Base-by-base conservation (phyloP, 768 basidiomycete species). In the Amylocystis lapponica region DNA sequence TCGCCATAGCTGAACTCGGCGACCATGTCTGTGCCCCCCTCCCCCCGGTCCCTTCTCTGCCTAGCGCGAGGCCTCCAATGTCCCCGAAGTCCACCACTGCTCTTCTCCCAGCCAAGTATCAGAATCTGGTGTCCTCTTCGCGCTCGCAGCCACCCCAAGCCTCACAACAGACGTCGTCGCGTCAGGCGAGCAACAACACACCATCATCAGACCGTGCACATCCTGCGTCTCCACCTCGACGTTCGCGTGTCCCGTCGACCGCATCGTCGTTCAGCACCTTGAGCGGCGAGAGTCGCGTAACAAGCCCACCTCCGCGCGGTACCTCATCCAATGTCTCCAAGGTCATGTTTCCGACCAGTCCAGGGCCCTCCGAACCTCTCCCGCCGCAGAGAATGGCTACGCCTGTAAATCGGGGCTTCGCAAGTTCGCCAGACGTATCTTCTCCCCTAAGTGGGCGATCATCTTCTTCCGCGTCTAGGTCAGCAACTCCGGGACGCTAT, bases 1-100 rank as follows among this genome's bases (percentile, higher is more conserved):
- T 96, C 29, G 79, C 85, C 25, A 70, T 95, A 27, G 66, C 72
- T 36, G 72, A 81, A 35, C 79, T 95, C 27, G 80, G 80, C 27
- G 85, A 89, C 48, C 92, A 95, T 58, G 68, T 79, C 58, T 96
- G 92, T 62, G 50, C 69, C 5, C 62, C 70, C 10, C 53, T 70
- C 9, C 71, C 75, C 1, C 70, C 80, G 14, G 58, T 70, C 9
- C 50, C 58, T 33, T 71, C 77, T 36, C 56, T 63, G 13, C 56
- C 57, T 27, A 61, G 50, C 48, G 52, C 58, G 35, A 58, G 53
- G 36, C 66, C 61, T 27, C 67, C 61, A 36, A 68, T 22, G 57
- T 67, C 75, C 17, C 69, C 68, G 22, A 61, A 64, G 41, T 64
- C 68, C 13, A 64, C 68, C 16, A 56, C 67, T 17, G 56, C 75